A percentile compares a stretch with the other conserved stretches of the same genome.
Evolutionary conservation across 2,329 filamentous ascomycete species (phyloP).

Genomic region (Aspergillus sergii): DNA sequence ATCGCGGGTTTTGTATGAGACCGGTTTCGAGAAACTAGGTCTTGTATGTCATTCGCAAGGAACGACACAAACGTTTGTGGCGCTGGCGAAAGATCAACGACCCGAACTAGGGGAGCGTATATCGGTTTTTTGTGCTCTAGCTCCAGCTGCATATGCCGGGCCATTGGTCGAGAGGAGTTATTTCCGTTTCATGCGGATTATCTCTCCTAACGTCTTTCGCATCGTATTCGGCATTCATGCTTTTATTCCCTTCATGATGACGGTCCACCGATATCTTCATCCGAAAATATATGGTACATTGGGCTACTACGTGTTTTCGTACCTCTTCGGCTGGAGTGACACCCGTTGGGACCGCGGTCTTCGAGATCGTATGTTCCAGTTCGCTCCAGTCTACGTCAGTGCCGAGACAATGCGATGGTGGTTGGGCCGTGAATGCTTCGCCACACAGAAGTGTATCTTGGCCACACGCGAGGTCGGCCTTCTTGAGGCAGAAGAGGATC

Average conservation of each 20-base stretch:
- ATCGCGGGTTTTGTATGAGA: slow-evolving; percentile 77
- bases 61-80: slow-evolving; percentile 84
- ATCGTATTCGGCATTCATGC: slow-evolving; percentile 87
- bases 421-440: slow-evolving; percentile 85
- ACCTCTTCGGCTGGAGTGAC: slow-evolving; percentile 88
- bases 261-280: slow-evolving; percentile 70
- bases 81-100: slow-evolving; percentile 84
- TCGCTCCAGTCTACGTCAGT: slow-evolving; percentile 86
- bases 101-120: slow-evolving; percentile 81
- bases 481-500: slow-evolving; percentile 55
- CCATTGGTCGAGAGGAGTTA: slow-evolving; percentile 83
- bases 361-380: slow-evolving; percentile 84
- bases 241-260: slow-evolving; percentile 94
- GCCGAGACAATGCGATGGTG: slow-evolving; percentile 94
- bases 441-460: slow-evolving; percentile 82
- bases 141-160: slow-evolving; percentile 87
- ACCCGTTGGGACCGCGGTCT: slow-evolving; percentile 79
- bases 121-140: slow-evolving; percentile 86
- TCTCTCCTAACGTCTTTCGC: slow-evolving; percentile 75
- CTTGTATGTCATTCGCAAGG: slow-evolving; percentile 89
- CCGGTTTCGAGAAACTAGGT: slow-evolving; percentile 78
- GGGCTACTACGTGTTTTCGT: slow-evolving; percentile 87
- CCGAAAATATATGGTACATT: slow-evolving; percentile 73
- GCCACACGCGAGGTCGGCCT: slow-evolving; percentile 73
- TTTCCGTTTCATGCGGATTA: slow-evolving; percentile 86